A percentile compares a stretch with the other conserved stretches of the same genome.
These are phyloP conservation scores for Trichophyton benhamiae DNA, from an alignment of 2,329 filamentous ascomycete species.

Conservation along the genomic window DNA sequence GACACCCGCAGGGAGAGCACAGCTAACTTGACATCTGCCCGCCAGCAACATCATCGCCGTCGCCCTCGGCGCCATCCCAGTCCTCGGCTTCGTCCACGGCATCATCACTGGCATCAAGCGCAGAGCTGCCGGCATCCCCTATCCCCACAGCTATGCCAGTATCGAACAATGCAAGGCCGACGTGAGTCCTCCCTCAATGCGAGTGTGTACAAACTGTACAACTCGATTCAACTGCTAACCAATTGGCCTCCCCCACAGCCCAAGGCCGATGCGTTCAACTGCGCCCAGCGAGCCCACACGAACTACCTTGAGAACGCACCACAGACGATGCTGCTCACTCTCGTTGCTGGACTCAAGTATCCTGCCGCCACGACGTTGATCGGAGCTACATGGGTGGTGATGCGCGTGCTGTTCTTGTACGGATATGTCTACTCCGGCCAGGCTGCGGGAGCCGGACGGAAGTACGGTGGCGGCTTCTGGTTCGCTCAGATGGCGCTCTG, in stretches of 20 bases:
- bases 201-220: not conserved
- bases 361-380: constrained; percentile 37
- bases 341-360: constrained; percentile 44
- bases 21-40: not conserved
- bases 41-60: constrained; percentile 45
- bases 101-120: constrained; percentile 35
- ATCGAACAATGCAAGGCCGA: constrained; percentile 40
- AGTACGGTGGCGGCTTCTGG: constrained; percentile 27
- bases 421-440: constrained; percentile 34
- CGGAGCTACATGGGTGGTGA: constrained; percentile 40
- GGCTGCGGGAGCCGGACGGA: constrained; percentile 28
- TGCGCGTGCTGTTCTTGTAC: constrained; percentile 38
- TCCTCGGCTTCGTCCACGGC: constrained; percentile 43
- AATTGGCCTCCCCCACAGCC: constrained; percentile 17
- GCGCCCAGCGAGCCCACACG: constrained; percentile 45
- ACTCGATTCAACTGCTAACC: not conserved
- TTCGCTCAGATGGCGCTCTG: constrained; percentile 30
- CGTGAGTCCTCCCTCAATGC: constrained; percentile 18
- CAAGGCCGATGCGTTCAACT: constrained; percentile 38
- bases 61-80: constrained; percentile 41
- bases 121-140: constrained; percentile 41
- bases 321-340: constrained; percentile 38
- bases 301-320: constrained; percentile 50
- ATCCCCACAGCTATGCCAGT: constrained; percentile 49
- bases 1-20: not conserved